phyloP scores from a whole-genome alignment of 2,329 filamentous ascomycete genomes.

The Aquanectria penicillioides region DNA sequence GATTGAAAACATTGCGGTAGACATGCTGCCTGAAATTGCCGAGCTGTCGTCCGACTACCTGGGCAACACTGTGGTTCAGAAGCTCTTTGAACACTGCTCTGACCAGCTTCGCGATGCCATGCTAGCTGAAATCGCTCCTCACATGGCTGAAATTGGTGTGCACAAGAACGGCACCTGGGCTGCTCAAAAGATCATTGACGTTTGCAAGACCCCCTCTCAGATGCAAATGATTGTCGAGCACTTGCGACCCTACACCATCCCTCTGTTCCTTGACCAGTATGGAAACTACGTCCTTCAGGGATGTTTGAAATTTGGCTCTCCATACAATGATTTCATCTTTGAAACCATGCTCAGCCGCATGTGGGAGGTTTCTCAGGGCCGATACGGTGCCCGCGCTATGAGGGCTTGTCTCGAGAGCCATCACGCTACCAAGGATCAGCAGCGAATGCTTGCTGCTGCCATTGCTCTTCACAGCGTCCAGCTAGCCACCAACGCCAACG shows the following conservation, averaged over 20 bases:
- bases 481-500: constrained; percentile 95
- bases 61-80: constrained; percentile 99
- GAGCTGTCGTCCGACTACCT: constrained; percentile 96
- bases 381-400: constrained; percentile 96
- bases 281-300: constrained; percentile 99
- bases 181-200: constrained; percentile 98
- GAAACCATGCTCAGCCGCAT: constrained; percentile 95
- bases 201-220: constrained; percentile 85
- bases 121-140: constrained; percentile 86
- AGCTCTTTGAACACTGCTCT: constrained; percentile 96
- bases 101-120: constrained; percentile 91
- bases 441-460: constrained; percentile 90
- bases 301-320: constrained; percentile 88
- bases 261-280: constrained; percentile 95
- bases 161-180: constrained; percentile 99
- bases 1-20: constrained; percentile 90
- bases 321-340: constrained; percentile 96
- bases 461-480: constrained; percentile 98
- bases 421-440: constrained; percentile 93
- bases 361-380: constrained; percentile 92
- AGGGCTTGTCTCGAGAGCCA: constrained; percentile 96
- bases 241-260: constrained; percentile 85
- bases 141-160: constrained; percentile 94
- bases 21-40: constrained; percentile 96
- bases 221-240: constrained; percentile 87